Evolutionary conservation across 106 monocot species (phyloP).

Genomic region (Platanthera zijinensis): DNA sequence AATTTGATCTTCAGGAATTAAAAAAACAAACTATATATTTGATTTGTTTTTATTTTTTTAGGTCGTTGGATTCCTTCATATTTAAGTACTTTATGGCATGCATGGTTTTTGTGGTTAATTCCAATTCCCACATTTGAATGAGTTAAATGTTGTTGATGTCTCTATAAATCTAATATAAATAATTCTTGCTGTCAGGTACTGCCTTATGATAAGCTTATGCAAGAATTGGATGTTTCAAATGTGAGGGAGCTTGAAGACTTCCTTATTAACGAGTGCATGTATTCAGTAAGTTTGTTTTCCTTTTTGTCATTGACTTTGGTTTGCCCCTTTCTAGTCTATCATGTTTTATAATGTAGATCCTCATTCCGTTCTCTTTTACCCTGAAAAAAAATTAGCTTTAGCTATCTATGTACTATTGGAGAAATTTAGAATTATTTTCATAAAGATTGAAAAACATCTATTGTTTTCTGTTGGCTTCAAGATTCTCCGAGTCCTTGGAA

Average conservation of each 20-base stretch:
- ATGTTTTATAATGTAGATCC: background rate
- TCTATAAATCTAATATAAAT: background rate
- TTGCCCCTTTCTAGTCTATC: background rate
- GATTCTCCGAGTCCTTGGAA: background rate
- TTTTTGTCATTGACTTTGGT: background rate
- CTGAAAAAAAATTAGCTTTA: background rate
- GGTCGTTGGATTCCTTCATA: background rate
- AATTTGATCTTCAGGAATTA: background rate
- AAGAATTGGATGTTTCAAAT: slow-evolving; percentile 89
- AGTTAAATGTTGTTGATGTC: background rate
- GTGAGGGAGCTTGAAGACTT: slow-evolving; percentile 99
- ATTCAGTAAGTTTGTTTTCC: slow-evolving; percentile 40
- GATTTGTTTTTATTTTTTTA: background rate
- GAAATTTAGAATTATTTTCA: background rate
- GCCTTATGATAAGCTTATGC: slow-evolving; percentile 85
- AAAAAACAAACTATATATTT: background rate
- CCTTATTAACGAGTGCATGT: slow-evolving; percentile 99
- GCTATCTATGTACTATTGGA: background rate
- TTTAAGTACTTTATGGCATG: background rate
- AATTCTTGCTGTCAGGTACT: slow-evolving; percentile 43
- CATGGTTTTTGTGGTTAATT: background rate
- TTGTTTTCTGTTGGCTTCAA: background rate
- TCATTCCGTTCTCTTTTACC: background rate
- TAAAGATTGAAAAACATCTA: background rate
- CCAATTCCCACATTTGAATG: background rate